A percentile compares a stretch with the other conserved stretches of the same genome.
Conservation (phyloP, 2,329 filamentous ascomycete genomes). For the Neopestalotiopsis sp. region DNA sequence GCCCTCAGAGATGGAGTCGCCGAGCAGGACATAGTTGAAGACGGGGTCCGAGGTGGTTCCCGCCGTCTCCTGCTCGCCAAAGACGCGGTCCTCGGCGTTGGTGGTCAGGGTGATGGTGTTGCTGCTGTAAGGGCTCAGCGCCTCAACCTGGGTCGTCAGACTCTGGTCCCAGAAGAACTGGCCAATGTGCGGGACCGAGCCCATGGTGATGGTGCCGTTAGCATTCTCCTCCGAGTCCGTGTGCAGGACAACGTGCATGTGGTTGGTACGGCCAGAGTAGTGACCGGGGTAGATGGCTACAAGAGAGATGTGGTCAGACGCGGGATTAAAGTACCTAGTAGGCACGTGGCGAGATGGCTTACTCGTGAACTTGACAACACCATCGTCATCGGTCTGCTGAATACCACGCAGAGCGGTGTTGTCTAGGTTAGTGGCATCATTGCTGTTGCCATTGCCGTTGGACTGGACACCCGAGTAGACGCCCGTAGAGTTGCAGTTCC, state of each 20-base stretch:
- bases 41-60: constrained; percentile 11
- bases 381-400: constrained; percentile 45
- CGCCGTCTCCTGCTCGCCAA: constrained; percentile 9
- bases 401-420: constrained; percentile 48
- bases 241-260: constrained; percentile 57
- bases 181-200: constrained; percentile 59
- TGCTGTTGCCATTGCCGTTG: constrained; percentile 47
- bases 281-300: constrained; percentile 42
- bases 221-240: constrained; percentile 38
- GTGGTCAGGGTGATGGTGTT: constrained; percentile 7
- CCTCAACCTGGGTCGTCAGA: constrained; percentile 45
- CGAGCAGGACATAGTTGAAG: constrained; percentile 15
- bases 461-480: constrained; percentile 52
- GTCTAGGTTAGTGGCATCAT: constrained; percentile 44
- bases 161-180: constrained; percentile 66
- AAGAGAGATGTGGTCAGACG: not conserved
- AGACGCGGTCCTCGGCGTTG: constrained; percentile 13
- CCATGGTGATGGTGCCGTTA: constrained; percentile 51
- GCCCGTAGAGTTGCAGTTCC: constrained; percentile 52
- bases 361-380: constrained; percentile 47
- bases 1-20: constrained; percentile 6
- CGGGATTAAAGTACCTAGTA: not conserved
- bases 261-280: constrained; percentile 49
- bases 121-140: constrained; percentile 8
- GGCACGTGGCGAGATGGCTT: constrained; percentile 32